Evolutionary conservation across 1,284 basidiomycete species (phyloP), one percentile per base, ranked within the genome.

Genomic region (Apiotrichum laibachii): DNA sequence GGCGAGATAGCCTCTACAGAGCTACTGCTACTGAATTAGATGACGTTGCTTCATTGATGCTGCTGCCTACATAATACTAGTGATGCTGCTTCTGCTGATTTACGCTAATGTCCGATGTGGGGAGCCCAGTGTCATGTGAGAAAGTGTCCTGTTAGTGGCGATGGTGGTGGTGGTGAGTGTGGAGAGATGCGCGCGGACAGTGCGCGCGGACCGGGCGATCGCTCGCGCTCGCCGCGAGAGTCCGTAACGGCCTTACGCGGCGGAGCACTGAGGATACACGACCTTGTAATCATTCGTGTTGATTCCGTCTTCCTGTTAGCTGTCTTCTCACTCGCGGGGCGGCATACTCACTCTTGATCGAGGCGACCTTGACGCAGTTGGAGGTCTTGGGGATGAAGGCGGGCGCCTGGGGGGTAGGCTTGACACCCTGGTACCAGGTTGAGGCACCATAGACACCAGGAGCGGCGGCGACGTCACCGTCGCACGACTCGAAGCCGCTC

Each of bases 401-500:
- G 26, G 69, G 69, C 18, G 64, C 59, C 15, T 59, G 56, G 8
- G 72, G 73, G 18, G 73, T 75, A 39, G 70, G 67, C 37, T 67
- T 63, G 62, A 72, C 65, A 26, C 73, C 73, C 68, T 78, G 77
- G 57, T 73, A 67, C 63, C 75, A 79, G 48, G 77, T 79, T 8
- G 74, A 77, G 47, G 60, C 58, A 52, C 71, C 69, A 72, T 78
- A 78, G 59, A 74, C 52, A 55, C 78, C 78, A 9, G 78, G 78
- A 19, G 77, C 69, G 61, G 71, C 76, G 46, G 77, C 78, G 37
- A 75, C 58, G 60, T 78, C 78, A 55, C 68, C 72, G 44, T 78
- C 76, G 59, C 78, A 79, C 48, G 67, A 67, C 48, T 76, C 77
- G 67, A 78, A 79, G 18, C 71, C 71, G 69, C 72, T 68, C 68